A percentile compares a stretch with the other conserved stretches of the same genome.
Conservation (phyloP, 352 stramenopile genomes). For the Phytophthora podocarpi region DNA sequence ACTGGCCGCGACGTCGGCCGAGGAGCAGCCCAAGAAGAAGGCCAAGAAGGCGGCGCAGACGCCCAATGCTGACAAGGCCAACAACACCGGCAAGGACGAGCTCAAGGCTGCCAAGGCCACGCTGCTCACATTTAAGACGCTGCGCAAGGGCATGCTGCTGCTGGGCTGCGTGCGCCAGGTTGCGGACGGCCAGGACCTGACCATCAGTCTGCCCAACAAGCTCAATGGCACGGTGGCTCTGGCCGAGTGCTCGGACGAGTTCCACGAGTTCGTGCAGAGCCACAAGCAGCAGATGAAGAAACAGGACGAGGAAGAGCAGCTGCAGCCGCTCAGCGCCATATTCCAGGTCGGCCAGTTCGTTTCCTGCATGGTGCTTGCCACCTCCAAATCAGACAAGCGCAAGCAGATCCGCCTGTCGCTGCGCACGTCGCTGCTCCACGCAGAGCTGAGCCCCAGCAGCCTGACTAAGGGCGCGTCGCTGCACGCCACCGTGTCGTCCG, state of each 20-base stretch:
- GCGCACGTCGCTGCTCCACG: slow-evolving; percentile 86
- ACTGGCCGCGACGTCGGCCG: slow-evolving; percentile 33
- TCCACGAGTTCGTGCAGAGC: slow-evolving; percentile 44
- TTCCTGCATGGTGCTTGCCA: slow-evolving; percentile 78
- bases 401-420: slow-evolving; percentile 93
- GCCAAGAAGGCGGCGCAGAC: slow-evolving; percentile 31
- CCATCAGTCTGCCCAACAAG: slow-evolving; percentile 94
- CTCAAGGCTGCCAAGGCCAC: slow-evolving; percentile 38
- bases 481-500: slow-evolving; percentile 85
- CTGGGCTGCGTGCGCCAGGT: slow-evolving; percentile 92
- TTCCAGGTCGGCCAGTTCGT: slow-evolving; percentile 88
- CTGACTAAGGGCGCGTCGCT: slow-evolving; percentile 77
- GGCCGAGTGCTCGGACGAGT: slow-evolving; percentile 83
- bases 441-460: slow-evolving; percentile 61
- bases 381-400: slow-evolving; percentile 69
- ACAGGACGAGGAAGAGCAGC: slow-evolving; percentile 35
- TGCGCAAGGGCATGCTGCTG: slow-evolving; percentile 75
- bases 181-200: slow-evolving; percentile 73
- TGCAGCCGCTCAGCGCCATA: slow-evolving; percentile 56
- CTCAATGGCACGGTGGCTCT: slow-evolving; percentile 91
- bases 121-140: slow-evolving; percentile 70
- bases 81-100: slow-evolving; percentile 29
- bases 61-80: slow-evolving; percentile 13
- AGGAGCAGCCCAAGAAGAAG: slow-evolving; percentile 36
- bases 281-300: slow-evolving; percentile 27